Evolutionary conservation across 2,329 filamentous ascomycete genomes (phyloP).

Genomic region (Ophiocordyceps unilateralis): DNA sequence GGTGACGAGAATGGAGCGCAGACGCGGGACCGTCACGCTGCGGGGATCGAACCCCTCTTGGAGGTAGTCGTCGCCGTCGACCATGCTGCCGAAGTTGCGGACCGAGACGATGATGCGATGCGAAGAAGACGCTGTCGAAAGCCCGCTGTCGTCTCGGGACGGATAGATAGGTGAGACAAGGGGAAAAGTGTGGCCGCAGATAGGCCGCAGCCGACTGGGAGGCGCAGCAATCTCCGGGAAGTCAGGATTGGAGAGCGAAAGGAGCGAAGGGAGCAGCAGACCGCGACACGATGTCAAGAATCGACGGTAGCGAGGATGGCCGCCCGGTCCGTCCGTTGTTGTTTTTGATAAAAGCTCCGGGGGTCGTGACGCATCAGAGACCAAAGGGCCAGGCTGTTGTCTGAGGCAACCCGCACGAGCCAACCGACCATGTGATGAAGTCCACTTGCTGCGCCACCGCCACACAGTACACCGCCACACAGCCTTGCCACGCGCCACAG

Average conservation of each 20-base stretch:
- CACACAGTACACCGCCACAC: neutral
- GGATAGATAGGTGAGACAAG: neutral
- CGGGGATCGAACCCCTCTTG: conserved; percentile 72
- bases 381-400: neutral
- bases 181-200: neutral
- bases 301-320: too few species aligned
- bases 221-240: neutral
- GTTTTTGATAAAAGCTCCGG: neutral
- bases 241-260: neutral
- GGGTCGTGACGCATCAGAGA: neutral
- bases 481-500: neutral
- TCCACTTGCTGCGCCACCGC: neutral
- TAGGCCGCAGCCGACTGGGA: neutral
- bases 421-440: neutral
- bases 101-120: too few species aligned
- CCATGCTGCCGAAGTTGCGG: conserved; percentile 24
- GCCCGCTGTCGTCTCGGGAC: too few species aligned
- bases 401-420: neutral
- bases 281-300: neutral
- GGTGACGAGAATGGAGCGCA: conserved; percentile 80
- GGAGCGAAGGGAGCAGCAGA: neutral
- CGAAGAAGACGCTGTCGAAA: neutral
- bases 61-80: conserved; percentile 66
- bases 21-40: conserved; percentile 67
- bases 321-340: neutral